Conservation (phyloP, 495 filamentous ascomycete species). For the Delitschia confertaspora region DNA sequence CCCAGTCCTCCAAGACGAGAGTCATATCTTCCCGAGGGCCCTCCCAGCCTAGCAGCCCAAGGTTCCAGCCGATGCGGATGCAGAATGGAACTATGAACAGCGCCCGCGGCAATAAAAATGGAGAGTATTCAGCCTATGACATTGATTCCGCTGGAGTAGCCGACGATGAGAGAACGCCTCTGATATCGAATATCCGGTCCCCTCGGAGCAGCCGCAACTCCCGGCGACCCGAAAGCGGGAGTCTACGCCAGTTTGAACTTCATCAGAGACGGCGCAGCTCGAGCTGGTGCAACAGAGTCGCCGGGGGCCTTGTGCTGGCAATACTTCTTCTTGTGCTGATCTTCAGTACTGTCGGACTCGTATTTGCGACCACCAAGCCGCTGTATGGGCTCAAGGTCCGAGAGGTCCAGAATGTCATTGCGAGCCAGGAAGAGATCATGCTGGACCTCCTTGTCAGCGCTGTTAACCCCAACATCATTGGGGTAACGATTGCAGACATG, state of each 20-base stretch:
- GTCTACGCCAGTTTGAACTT: constrained; percentile 61
- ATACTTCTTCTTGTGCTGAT: constrained; percentile 68
- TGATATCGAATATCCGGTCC: constrained; percentile 59
- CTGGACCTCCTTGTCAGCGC: constrained; percentile 83
- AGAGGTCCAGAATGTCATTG: constrained; percentile 78
- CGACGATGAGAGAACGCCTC: constrained; percentile 83
- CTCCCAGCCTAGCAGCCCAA: constrained; percentile 47
- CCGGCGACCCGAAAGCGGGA: constrained; percentile 49
- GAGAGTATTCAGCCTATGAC: constrained; percentile 54
- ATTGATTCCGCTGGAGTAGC: constrained; percentile 61
- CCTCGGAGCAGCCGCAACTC: constrained; percentile 52
- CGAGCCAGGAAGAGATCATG: constrained; percentile 92
- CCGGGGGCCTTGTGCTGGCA: constrained; percentile 67
- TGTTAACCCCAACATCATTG: constrained; percentile 83
- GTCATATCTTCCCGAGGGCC: constrained; percentile 45
- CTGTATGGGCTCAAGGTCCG: constrained; percentile 65
- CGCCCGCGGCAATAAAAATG: constrained; percentile 36
- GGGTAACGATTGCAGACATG: constrained; percentile 70
- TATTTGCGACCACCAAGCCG: constrained; percentile 84
- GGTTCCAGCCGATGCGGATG: constrained; percentile 20
- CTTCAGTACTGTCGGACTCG: constrained; percentile 72
- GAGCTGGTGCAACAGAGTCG: constrained; percentile 45
- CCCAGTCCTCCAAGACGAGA: constrained; percentile 20
- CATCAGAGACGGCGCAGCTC: constrained; percentile 52
- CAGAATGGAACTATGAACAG: constrained; percentile 31